Percentiles rank a stretch among this genome's conserved stretches.
Evolutionary conservation across 129 eudicot species (phyloP).

Genomic region (Chrysanthemum makinoi): DNA sequence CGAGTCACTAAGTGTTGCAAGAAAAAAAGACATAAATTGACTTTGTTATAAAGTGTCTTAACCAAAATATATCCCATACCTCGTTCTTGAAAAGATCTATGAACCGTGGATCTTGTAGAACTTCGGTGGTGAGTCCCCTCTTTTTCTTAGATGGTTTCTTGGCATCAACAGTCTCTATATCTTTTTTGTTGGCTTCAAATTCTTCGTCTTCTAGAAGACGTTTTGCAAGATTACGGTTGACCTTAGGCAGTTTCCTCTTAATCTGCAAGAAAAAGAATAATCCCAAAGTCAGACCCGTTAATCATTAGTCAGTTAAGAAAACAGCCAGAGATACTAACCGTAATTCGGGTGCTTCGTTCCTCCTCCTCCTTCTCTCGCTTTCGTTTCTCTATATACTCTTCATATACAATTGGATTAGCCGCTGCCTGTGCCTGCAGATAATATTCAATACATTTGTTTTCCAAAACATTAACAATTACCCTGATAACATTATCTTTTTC

Average conservation of each 20-base stretch:
- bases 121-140: conserved; percentile 70
- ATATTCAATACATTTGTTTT: conserved; percentile 4
- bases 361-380: conserved; percentile 66
- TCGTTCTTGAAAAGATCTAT: conserved; percentile 42
- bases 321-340: conserved; percentile 49
- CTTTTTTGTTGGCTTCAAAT: conserved; percentile 47
- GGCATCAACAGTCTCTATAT: conserved; percentile 38
- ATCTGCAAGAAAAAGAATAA: conserved; percentile 46
- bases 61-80: conserved; percentile 33
- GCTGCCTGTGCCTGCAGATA: conserved; percentile 69
- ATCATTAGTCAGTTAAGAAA: not conserved
- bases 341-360: conserved; percentile 62
- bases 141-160: conserved; percentile 76
- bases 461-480: not conserved
- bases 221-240: conserved; percentile 59
- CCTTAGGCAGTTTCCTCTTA: conserved; percentile 79
- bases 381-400: conserved; percentile 63
- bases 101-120: conserved; percentile 69
- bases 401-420: conserved; percentile 84
- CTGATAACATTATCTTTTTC: not conserved
- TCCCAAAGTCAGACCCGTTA: not conserved
- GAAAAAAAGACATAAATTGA: not conserved
- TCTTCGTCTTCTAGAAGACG: conserved; percentile 70
- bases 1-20: not conserved
- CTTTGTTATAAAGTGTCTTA: not conserved